These are phyloP conservation scores for Limonium bicolor DNA, from an alignment of 148 eudicot species.

Conservation along the genomic window DNA sequence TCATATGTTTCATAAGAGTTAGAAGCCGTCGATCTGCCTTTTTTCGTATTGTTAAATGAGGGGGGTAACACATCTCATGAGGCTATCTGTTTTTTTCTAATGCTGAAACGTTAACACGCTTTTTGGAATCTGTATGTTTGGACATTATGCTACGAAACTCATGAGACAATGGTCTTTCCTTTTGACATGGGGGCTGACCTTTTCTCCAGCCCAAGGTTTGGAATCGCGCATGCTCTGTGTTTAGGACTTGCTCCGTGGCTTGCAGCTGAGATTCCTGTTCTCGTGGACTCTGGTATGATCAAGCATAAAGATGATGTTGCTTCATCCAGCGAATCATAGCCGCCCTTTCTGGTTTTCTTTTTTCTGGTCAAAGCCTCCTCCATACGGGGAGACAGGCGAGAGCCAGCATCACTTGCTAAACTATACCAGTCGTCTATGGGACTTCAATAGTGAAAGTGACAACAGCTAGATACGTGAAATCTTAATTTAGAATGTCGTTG, in stretches of 20 bases:
- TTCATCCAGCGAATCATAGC: slow-evolving; percentile 47
- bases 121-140: background rate
- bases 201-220: slow-evolving; percentile 83
- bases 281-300: slow-evolving; percentile 95
- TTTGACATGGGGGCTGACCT: background rate
- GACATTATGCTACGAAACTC: background rate
- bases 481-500: too few species aligned
- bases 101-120: too few species aligned
- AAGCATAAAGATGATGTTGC: slow-evolving; percentile 92
- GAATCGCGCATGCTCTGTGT: slow-evolving; percentile 93
- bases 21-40: too few species aligned
- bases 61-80: too few species aligned
- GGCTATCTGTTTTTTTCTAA: too few species aligned
- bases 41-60: background rate
- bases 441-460: too few species aligned
- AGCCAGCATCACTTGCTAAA: too few species aligned
- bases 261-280: slow-evolving; percentile 89
- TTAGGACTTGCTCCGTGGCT: slow-evolving; percentile 99
- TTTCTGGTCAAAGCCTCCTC: too few species aligned
- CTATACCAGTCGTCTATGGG: too few species aligned
- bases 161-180: background rate
- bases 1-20: too few species aligned
- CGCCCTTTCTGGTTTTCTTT: background rate
- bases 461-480: too few species aligned
- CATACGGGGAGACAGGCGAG: too few species aligned